phyloP scores from a whole-genome alignment of 2,329 filamentous ascomycete genomes.

The Colletotrichum tanaceti region DNA sequence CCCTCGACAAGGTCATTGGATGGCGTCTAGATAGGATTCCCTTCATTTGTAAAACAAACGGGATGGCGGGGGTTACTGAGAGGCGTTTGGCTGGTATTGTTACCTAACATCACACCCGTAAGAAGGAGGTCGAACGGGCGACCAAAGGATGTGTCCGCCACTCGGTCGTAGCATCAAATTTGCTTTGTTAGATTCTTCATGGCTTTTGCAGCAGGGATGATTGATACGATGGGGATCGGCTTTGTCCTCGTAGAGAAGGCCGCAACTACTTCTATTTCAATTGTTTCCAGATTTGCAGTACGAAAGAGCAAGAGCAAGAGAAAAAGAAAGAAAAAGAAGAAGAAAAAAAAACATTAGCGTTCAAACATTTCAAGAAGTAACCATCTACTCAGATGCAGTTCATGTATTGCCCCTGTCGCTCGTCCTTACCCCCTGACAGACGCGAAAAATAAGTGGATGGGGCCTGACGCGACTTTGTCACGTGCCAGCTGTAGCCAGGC shows the following conservation, averaged over 20 bases:
- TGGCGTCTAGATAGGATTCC: conserved; percentile 34
- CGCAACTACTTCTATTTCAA: conserved; percentile 5
- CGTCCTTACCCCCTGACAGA: conserved; percentile 10
- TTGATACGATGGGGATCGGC: background rate
- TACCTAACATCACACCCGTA: conserved; percentile 23
- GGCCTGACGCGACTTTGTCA: conserved; percentile 29
- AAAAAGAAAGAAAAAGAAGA: too few species aligned
- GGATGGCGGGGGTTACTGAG: conserved; percentile 20
- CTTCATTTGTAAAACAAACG: conserved; percentile 22
- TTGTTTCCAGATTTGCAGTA: conserved; percentile 5
- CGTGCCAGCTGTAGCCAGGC: conserved; percentile 17
- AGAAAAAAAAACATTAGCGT: background rate
- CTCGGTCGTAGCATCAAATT: conserved; percentile 23
- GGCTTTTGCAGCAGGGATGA: conserved; percentile 3
- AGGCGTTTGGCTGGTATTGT: conserved; percentile 37
- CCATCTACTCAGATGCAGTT: background rate
- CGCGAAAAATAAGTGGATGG: conserved; percentile 26
- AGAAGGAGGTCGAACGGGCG: conserved; percentile 14
- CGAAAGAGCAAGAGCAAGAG: too few species aligned
- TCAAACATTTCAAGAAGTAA: background rate
- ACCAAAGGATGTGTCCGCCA: background rate
- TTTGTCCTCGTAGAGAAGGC: conserved; percentile 8
- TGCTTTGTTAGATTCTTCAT: conserved; percentile 20
- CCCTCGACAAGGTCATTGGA: background rate
- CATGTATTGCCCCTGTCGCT: conserved; percentile 24